Evolutionary conservation across 2,329 filamentous ascomycete genomes (phyloP), one percentile per base, ranked within the genome.

Genomic region (Phaeosphaeria sp.): DNA sequence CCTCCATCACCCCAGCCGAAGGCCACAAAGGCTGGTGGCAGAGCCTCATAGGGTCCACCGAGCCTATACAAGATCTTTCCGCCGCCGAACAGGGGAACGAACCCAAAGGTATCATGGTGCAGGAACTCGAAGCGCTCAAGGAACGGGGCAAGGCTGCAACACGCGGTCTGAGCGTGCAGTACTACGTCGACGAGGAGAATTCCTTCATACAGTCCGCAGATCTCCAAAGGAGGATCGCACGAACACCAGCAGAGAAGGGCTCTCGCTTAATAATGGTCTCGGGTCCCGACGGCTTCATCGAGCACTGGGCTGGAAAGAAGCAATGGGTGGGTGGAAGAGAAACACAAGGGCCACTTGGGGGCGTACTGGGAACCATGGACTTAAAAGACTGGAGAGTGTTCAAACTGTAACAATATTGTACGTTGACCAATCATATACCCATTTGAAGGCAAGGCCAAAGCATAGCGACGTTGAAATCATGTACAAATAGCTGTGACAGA

Each of bases 231-330:
- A 64, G 58, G 33, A 58, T 73, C 41, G 52, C 55, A n/a, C 58
- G 63, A 23, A 52, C 56, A 22, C 55, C 59, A 39, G 54, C 66
- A 33, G 66, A 68, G 11, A 68, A 77, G 1, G 83, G 85, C 0
- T 85, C 84, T 62, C 88, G 88, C 58, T 74, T 97, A 20, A 81
- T 97, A n/a, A 82, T 97, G 55, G 86, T 98, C 1, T 96, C 93
- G 0, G 95, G 95, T 0, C 94, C 95, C 0, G 92, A 96, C 53
- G 94, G 95, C 0, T 98, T 98, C 77, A 84, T 98, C 41, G 84
- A 86, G 44, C 85, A 90, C 63, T 91, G 90, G 78, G 92, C 92
- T 2, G 94, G 95, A 1, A 82, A 88, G 10, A 97, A 96, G 78
- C 78, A 86, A 2, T 96, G 92, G 90, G 80, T 83, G 11, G 84